These are phyloP conservation scores for Coffea eugenioides DNA, from an alignment of 257 asterid species.

Conservation along the genomic window DNA sequence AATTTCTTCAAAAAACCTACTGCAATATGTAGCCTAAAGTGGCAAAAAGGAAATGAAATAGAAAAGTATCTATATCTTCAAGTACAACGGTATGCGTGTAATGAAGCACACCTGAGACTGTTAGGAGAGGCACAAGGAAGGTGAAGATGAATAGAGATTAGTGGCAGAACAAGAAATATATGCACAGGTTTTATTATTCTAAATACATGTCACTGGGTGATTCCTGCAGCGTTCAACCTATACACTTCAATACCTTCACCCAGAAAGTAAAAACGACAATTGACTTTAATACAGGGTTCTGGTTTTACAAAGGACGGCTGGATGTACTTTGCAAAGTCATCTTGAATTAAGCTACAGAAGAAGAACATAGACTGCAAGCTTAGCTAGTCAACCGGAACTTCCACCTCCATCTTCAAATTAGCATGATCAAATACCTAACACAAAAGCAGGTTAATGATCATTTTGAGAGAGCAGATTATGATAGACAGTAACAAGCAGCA, in stretches of 20 bases:
- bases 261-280: not conserved
- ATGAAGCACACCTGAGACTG: not conserved
- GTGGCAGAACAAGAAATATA: not conserved
- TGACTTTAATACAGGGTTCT: conserved; percentile 3
- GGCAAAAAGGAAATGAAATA: not conserved
- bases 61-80: not conserved
- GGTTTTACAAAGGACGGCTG: conserved; percentile 26
- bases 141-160: not conserved
- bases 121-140: not conserved
- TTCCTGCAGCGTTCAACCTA: conserved; percentile 7
- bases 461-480: not conserved
- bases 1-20: not conserved
- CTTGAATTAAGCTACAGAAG: conserved; percentile 6
- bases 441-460: not conserved
- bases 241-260: not conserved
- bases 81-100: not conserved
- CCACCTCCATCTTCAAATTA: conserved; percentile 82
- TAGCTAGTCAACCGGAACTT: conserved; percentile 71
- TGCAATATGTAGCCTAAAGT: not conserved
- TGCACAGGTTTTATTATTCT: conserved; percentile 5
- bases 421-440: conserved; percentile 61
- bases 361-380: conserved; percentile 12
- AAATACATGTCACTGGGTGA: conserved; percentile 15
- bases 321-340: conserved; percentile 4
- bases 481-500: not conserved